Percentiles rank a stretch among this genome's conserved stretches.
phyloP scores from a whole-genome alignment of 257 asterid genomes.

The Nicotiana noctiflora region DNA sequence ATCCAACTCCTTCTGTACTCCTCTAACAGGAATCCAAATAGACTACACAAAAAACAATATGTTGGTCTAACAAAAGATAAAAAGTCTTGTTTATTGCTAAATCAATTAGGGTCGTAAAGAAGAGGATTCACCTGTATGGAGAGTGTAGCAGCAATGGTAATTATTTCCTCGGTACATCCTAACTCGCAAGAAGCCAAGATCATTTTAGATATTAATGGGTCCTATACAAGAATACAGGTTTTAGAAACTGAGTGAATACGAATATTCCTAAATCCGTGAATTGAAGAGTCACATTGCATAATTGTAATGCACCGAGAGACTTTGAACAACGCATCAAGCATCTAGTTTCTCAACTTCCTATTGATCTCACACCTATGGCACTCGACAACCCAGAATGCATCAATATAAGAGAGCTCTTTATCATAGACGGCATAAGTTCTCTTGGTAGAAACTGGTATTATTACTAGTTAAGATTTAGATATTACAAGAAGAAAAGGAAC shows the following conservation, averaged over 20 bases:
- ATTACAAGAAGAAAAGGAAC: neutral
- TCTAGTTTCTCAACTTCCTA: neutral
- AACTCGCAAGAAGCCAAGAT: slow-evolving; percentile 71
- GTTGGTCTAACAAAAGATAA: neutral
- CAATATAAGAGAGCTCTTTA: neutral
- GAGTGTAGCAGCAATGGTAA: slow-evolving; percentile 86
- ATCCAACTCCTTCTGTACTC: slow-evolving; percentile 79
- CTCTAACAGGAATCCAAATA: slow-evolving; percentile 71
- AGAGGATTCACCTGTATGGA: slow-evolving; percentile 63
- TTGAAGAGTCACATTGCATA: neutral
- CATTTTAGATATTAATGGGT: slow-evolving; percentile 87
- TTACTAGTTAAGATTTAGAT: neutral
- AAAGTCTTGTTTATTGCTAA: neutral
- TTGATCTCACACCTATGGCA: neutral
- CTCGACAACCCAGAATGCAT: neutral
- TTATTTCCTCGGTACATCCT: slow-evolving; percentile 88
- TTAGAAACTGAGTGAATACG: neutral
- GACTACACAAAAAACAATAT: slow-evolving; percentile 42
- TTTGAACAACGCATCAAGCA: neutral
- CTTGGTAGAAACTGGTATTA: neutral
- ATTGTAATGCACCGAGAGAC: neutral
- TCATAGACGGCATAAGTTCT: neutral
- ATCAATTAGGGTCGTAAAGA: neutral
- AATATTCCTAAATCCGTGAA: neutral
- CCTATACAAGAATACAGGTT: slow-evolving; percentile 34